phyloP scores from a whole-genome alignment of 495 filamentous ascomycete species.

The Talaromyces trachyspermus region DNA sequence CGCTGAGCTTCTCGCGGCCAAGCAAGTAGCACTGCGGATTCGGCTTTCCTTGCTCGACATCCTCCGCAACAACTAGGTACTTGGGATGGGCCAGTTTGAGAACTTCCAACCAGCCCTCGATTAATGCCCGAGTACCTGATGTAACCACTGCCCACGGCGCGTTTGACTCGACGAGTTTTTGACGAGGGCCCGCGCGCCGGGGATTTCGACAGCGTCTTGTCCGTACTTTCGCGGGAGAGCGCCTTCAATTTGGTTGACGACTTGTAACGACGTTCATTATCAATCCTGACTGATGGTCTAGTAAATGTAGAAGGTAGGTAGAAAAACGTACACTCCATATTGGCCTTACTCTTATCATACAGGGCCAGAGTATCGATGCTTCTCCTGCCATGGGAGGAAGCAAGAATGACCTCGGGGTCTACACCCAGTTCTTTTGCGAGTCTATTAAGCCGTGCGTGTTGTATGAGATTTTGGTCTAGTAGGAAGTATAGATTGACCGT shows the following conservation, averaged over 20 bases:
- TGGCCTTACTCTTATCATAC: slow-evolving; percentile 73
- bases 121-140: slow-evolving; percentile 72
- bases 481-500: too few species aligned
- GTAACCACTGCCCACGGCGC: slow-evolving; percentile 91
- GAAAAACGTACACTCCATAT: slow-evolving; percentile 72
- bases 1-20: slow-evolving; percentile 54
- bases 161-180: slow-evolving; percentile 45
- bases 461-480: too few species aligned
- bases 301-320: background rate
- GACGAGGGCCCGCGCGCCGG: slow-evolving; percentile 55
- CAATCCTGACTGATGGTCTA: slow-evolving; percentile 5
- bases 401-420: slow-evolving; percentile 70
- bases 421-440: slow-evolving; percentile 78
- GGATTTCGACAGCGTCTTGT: slow-evolving; percentile 72
- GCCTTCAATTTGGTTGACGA: slow-evolving; percentile 71
- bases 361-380: slow-evolving; percentile 72
- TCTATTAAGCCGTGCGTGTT: slow-evolving; percentile 48
- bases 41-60: slow-evolving; percentile 81
- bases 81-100: slow-evolving; percentile 66
- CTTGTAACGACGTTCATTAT: slow-evolving; percentile 34
- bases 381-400: slow-evolving; percentile 82
- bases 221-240: slow-evolving; percentile 70
- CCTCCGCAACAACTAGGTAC: slow-evolving; percentile 77
- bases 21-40: slow-evolving; percentile 74
- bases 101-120: slow-evolving; percentile 79